A percentile compares a stretch with the other conserved stretches of the same genome.
These are phyloP conservation scores for Cinnamomum micranthum DNA, from an alignment of 164 flowering plant species.

Conservation along the genomic window DNA sequence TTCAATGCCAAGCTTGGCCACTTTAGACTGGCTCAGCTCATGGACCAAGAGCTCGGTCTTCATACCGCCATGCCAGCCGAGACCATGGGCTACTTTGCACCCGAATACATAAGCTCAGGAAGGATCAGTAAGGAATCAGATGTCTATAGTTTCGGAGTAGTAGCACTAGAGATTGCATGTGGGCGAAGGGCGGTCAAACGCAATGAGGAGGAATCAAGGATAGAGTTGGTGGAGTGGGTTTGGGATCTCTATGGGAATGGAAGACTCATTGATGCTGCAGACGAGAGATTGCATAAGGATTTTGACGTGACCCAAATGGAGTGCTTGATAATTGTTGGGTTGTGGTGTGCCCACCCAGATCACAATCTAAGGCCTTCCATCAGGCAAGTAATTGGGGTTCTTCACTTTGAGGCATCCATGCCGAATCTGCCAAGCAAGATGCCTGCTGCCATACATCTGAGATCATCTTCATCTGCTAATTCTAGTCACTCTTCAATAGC, in stretches of 20 bases:
- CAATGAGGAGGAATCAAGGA: constrained; percentile 13
- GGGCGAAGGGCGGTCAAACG: constrained; percentile 29
- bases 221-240: constrained; percentile 34
- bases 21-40: constrained; percentile 3
- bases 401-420: constrained; percentile 19
- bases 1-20: constrained; percentile 15
- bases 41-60: constrained; percentile 5
- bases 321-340: constrained; percentile 30
- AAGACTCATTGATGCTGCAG: constrained; percentile 19
- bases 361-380: constrained; percentile 24
- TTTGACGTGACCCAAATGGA: constrained; percentile 16
- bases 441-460: constrained; percentile 13
- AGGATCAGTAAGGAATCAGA: constrained; percentile 48
- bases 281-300: constrained; percentile 21
- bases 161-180: constrained; percentile 40
- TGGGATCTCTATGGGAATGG: constrained; percentile 39
- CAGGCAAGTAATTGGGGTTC: constrained; percentile 24
- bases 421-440: constrained; percentile 23
- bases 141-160: constrained; percentile 48
- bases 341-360: constrained; percentile 42
- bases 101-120: constrained; percentile 32
- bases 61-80: constrained; percentile 38
- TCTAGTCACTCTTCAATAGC: not conserved
- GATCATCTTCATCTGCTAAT: not conserved
- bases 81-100: constrained; percentile 53